phyloP scores from a whole-genome alignment of 176 grass and related monocot species.

The Poa pratensis region DNA sequence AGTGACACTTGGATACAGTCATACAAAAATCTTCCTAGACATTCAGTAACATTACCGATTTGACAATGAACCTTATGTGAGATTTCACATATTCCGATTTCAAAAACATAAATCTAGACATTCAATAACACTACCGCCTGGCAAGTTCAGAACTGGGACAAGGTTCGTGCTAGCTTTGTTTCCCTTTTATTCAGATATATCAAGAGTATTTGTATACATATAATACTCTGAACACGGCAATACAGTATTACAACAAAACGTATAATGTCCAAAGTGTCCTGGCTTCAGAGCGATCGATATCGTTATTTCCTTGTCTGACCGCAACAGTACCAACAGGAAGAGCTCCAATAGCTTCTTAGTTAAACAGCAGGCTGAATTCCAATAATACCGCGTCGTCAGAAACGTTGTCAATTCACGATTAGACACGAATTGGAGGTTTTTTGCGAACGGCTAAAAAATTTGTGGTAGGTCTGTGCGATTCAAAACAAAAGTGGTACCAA shows the following conservation, averaged over 20 bases:
- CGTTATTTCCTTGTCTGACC: not conserved
- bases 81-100: not conserved
- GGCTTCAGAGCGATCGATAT: not conserved
- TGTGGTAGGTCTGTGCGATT: too few relatives aligned
- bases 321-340: not conserved
- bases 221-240: not conserved
- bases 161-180: not conserved
- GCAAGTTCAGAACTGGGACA: not conserved
- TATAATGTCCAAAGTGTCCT: not conserved
- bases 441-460: too few relatives aligned
- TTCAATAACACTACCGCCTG: too few relatives aligned
- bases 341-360: not conserved
- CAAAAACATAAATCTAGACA: too few relatives aligned
- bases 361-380: constrained; percentile 62
- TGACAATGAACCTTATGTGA: not conserved
- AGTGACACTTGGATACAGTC: not conserved
- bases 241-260: not conserved
- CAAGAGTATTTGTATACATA: not conserved
- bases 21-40: too few relatives aligned
- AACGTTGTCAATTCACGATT: too few relatives aligned
- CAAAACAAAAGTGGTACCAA: too few relatives aligned
- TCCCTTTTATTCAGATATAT: not conserved
- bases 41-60: not conserved
- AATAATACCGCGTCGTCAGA: too few relatives aligned
- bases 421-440: too few relatives aligned